A percentile compares a stretch with the other conserved stretches of the same genome.
phyloP scores from a whole-genome alignment of 305 asterid species.

The Fraxinus sp. region DNA sequence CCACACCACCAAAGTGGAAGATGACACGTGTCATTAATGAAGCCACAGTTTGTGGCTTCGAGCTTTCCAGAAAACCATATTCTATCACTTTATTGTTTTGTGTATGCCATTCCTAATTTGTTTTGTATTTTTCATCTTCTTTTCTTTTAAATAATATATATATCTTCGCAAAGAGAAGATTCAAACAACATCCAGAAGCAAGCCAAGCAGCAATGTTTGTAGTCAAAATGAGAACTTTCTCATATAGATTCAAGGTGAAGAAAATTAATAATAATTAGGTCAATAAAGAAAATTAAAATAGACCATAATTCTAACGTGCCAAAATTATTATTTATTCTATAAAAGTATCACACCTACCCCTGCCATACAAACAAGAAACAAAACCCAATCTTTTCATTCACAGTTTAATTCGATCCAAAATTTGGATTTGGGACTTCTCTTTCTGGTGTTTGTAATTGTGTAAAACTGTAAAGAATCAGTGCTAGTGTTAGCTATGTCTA shows the following conservation, averaged over 20 bases:
- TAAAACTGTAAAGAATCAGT: not conserved
- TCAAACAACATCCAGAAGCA: not conserved
- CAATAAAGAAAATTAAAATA: not conserved
- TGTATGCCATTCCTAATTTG: not conserved
- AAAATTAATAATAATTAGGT: not conserved
- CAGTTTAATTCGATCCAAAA: not conserved
- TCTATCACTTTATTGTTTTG: not conserved
- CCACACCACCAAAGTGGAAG: not conserved
- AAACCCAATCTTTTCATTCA: not conserved
- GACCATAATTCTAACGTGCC: not conserved
- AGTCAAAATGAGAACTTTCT: not conserved
- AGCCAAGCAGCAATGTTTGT: not conserved
- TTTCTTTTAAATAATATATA: not conserved
- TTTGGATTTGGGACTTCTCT: not conserved
- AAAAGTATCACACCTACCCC: not conserved
- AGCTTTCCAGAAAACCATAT: not conserved
- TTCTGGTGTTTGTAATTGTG: not conserved
- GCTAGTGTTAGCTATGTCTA: slow-evolving; percentile 22
- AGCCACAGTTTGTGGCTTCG: not conserved
- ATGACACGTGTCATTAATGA: not conserved
- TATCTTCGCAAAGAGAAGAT: not conserved
- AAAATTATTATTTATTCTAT: not conserved
- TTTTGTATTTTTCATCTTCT: not conserved
- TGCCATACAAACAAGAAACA: not conserved
- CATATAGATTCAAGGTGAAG: not conserved